Evolutionary conservation across 345 rosid genomes (phyloP).

Genomic region (Jatropha curcas): DNA sequence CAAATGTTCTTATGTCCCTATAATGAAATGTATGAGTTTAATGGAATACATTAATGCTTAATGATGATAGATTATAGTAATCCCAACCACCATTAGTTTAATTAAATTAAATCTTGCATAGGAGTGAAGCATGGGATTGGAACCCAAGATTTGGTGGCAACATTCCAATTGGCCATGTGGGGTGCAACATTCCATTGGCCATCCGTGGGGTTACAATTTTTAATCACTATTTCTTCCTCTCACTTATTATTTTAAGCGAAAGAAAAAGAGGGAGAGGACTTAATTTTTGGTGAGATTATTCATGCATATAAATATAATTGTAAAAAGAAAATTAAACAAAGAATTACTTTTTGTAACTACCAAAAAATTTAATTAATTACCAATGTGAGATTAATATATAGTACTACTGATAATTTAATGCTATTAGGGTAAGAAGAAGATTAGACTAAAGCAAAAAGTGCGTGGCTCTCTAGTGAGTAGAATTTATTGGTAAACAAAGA

Average conservation of each 20-base stretch:
- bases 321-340: constrained; percentile 1
- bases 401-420: no score
- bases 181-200: no score
- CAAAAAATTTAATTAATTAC: background rate
- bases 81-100: no score
- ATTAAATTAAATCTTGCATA: no score
- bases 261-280: background rate
- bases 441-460: no score
- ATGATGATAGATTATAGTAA: no score
- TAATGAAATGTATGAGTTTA: no score
- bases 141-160: background rate
- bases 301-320: background rate
- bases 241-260: background rate
- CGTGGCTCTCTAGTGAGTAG: no score
- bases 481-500: no score
- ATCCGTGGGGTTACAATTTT: background rate
- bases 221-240: background rate
- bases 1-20: no score
- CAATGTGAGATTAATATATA: background rate
- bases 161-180: constrained; percentile 12
- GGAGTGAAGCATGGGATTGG: constrained; percentile 23
- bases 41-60: no score
- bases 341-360: background rate
- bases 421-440: no score
- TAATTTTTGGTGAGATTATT: background rate